Evolutionary conservation across 805 yeast genomes (phyloP), one percentile per base, ranked within the genome.

Genomic region (Wickerhamiella allomyrinae): DNA sequence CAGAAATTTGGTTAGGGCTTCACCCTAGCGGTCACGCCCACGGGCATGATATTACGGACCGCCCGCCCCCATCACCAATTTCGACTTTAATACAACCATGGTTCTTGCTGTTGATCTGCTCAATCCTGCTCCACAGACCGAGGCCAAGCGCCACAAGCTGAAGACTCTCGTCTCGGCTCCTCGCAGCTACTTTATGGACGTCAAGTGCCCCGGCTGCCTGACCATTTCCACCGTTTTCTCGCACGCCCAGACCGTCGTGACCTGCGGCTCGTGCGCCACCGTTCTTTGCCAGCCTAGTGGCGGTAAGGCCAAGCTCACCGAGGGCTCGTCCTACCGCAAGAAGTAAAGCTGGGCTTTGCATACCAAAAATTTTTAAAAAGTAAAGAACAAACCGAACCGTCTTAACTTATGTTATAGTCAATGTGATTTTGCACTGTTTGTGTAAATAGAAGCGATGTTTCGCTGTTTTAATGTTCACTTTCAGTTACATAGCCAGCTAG

Each of bases 171-270:
- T 91, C 58, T 95, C 89, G 70, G 68, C 82, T 53, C 99, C 99
- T 71, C 84, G 97, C 80, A 87, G 97, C 49, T 91, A 74, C 79
- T 91, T 91, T 82, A 87, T 91, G 95, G 99, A 91, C 67, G 98
- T 91, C 61, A 91, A 89, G 73, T 91, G 98, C 73, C 97, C 94
- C 71, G 97, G 98, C 62, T 91, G 99, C 76, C 77, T 89, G 69
- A 82, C 79, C 79, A 91, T 91, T 76, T 86, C 98, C 71, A 89
- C 96, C 59, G 97, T 91, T 57, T 91, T 91, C 82, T 89, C 97
- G 54, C 98, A 91, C 72, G 97, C 99, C 58, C 98, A 91, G 77
- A 91, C 98, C 62, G 97, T 96, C 62, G 98, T 91, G 63, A 82
- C 95, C 64, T 91, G 99, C 78, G 97, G 93, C 66, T 78, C 94